Evolutionary conservation across 306 rosid species (phyloP).

Genomic region (Prunus campanulata): DNA sequence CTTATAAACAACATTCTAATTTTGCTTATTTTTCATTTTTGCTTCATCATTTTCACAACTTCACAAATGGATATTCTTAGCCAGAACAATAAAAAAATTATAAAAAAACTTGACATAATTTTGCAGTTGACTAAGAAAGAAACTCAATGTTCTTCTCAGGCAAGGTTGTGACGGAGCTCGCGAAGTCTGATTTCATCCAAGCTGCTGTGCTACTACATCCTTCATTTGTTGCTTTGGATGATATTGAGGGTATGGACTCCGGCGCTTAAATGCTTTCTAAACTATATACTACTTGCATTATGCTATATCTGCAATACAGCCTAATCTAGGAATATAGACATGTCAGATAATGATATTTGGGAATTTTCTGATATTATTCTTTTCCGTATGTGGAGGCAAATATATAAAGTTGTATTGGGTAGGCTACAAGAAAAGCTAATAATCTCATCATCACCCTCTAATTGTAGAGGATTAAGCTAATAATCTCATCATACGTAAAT

Average conservation of each 20-base stretch:
- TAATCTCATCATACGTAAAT: not conserved
- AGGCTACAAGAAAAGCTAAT: too few species aligned
- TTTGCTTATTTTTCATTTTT: not conserved
- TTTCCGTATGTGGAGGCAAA: too few species aligned
- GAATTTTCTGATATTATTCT: not conserved
- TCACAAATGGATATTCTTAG: too few species aligned
- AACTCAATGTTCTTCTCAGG: slow-evolving; percentile 22
- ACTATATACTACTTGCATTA: too few species aligned
- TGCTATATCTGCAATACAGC: not conserved
- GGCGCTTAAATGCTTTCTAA: not conserved
- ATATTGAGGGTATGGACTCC: slow-evolving; percentile 46
- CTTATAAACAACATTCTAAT: not conserved
- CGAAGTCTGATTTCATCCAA: slow-evolving; percentile 34
- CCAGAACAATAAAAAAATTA: too few species aligned
- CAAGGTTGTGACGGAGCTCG: slow-evolving; percentile 60
- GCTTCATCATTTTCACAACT: not conserved
- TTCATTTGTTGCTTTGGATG: slow-evolving; percentile 55
- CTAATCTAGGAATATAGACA: not conserved
- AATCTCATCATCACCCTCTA: too few species aligned
- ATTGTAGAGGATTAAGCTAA: too few species aligned
- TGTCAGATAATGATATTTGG: not conserved
- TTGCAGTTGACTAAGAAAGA: not conserved
- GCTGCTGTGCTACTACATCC: slow-evolving; percentile 66
- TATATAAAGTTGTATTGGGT: too few species aligned
- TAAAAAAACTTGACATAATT: not conserved